phyloP scores from a whole-genome alignment of 805 yeast genomes.

The Saccharomycopsis oosterbeekiorum region DNA sequence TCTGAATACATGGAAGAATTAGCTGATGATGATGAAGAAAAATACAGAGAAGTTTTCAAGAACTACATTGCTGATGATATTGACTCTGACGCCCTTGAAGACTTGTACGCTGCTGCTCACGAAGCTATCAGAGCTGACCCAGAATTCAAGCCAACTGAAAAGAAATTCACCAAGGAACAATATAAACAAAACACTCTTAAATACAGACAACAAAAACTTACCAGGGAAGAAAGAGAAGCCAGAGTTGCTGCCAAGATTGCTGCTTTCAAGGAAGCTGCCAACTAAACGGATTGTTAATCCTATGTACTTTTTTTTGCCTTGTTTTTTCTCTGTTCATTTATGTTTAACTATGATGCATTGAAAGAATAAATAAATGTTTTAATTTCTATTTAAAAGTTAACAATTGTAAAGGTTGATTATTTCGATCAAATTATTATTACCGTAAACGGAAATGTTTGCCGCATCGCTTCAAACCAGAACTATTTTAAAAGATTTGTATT shows the following conservation, averaged over 20 bases:
- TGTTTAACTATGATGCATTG: neutral
- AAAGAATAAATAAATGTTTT: neutral
- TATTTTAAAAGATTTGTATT: too few species aligned
- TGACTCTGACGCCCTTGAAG: constrained; percentile 96
- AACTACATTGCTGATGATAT: constrained; percentile 93
- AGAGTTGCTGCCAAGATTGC: constrained; percentile 90
- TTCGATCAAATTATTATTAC: neutral
- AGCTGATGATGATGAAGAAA: constrained; percentile 99
- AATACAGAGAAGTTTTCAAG: constrained; percentile 93
- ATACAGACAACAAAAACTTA: constrained; percentile 79
- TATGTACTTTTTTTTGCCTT: neutral
- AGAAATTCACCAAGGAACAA: constrained; percentile 94
- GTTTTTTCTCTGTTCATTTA: neutral
- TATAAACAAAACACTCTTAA: constrained; percentile 95
- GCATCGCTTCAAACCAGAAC: neutral
- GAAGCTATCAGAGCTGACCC: constrained; percentile 96
- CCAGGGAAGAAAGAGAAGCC: constrained; percentile 85
- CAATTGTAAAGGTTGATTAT: too few species aligned
- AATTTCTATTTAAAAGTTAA: neutral
- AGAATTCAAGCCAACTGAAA: constrained; percentile 75
- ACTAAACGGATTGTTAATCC: constrained; percentile 3
- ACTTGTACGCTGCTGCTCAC: constrained; percentile 89
- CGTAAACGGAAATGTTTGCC: neutral
- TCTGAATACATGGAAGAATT: constrained; percentile 99
- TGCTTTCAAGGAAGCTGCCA: constrained; percentile 49